Base-by-base conservation (phyloP, 345 rosid genomes). In the Cardiospermum halicacabum region DNA sequence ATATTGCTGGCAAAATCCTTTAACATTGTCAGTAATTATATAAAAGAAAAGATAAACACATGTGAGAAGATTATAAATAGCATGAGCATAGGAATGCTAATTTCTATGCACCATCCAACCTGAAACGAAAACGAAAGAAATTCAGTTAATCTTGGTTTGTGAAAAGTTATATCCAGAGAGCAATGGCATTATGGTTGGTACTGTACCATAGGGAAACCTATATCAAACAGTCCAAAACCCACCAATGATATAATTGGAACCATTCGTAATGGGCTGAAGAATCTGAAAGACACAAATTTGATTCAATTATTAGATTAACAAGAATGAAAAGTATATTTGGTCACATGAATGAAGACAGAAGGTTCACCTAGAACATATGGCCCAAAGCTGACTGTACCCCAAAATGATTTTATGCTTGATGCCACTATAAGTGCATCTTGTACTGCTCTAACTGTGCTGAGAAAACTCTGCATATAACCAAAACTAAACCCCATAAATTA, bases 341-440 rank as follows among this genome's bases (percentile, higher is more conserved):
- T 48, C 11, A 11, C 24, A 18, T 49, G 48, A 21, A 30, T 53
- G n/a, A 21, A 53, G 67, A 65, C 27, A 42, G 32, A 18, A 40
- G 45, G 7, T 51, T 50, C 81, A 93, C 98, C 99, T 87, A 78
- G 99, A 85, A 77, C 91, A 91, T 26, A 94, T 88, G 30, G 84
- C 97, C 99, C 99, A 91, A 71, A 94, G 69, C 56, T 91, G 99
- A 75, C 99, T 94, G 74, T 83, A 94, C 45, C 97, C 99, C 40
- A 94, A 80, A 63, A 94, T 86, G 70, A 91, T 94, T 70, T 94
- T 72, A 94, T 76, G 70, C 97, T 94, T 53, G 99, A 94, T 77
- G 97, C 88, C 60, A 94, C 96, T 24, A 94, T 94, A n/a, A 94
- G 63, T 36, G 99, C 99, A 43, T 96, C 99, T 85, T 94, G 99